Evolutionary conservation across 345 rosid genomes (phyloP).

Genomic region (Hypericum perforatum): DNA sequence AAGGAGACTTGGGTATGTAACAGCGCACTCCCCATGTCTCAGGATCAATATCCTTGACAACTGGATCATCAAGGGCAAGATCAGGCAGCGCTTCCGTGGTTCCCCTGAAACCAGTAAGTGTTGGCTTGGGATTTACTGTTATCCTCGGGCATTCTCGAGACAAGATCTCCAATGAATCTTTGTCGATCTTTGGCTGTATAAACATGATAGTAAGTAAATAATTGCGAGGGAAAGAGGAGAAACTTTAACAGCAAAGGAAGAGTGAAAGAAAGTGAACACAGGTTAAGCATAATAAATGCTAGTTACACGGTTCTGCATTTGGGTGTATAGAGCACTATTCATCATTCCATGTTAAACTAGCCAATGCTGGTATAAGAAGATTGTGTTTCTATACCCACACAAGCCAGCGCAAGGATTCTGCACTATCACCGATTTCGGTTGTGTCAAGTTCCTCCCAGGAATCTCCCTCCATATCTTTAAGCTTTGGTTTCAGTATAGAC

Average conservation of each 20-base stretch:
- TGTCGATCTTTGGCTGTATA: constrained; percentile 65
- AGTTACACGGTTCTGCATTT: too few relatives aligned
- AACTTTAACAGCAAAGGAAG: neutral
- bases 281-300: neutral
- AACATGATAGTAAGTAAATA: neutral
- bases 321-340: too few relatives aligned
- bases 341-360: too few relatives aligned
- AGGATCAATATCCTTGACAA: constrained; percentile 54
- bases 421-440: constrained; percentile 62
- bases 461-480: constrained; percentile 54
- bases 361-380: neutral
- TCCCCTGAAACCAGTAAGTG: constrained; percentile 44
- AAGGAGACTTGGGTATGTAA: constrained; percentile 23
- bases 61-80: constrained; percentile 43
- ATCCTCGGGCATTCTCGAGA: constrained; percentile 66
- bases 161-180: constrained; percentile 45
- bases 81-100: constrained; percentile 50
- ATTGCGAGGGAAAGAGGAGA: neutral
- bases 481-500: constrained; percentile 62
- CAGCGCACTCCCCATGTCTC: constrained; percentile 42
- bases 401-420: constrained; percentile 77
- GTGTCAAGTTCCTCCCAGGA: constrained; percentile 88
- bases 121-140: constrained; percentile 66
- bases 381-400: constrained; percentile 57
- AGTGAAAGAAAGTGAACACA: neutral